Base-by-base conservation (phyloP, 2,329 filamentous ascomycete genomes). In the Magnaporthiopsis poae region DNA sequence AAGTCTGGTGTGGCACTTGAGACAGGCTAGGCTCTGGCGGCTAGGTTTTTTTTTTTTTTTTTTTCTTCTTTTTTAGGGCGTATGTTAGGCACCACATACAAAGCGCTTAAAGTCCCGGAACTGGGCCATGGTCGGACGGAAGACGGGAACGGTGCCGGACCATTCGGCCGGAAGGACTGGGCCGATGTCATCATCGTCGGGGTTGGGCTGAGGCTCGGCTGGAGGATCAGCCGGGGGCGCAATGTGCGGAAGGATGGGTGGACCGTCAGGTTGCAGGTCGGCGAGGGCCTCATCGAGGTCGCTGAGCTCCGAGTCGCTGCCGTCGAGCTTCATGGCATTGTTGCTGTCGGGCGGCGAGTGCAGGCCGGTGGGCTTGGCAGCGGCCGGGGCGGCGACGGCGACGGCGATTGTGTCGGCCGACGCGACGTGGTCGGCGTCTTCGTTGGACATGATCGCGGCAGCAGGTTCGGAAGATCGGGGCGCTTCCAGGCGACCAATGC, bases 31-130 rank as follows among this genome's bases (percentile, higher is more conserved):
- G 46, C 21, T 56, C n/a, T 25, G n/a, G 5, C 46, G 13, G n/a
- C 18, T 11, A 3, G n/a, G 2, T 9, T n/a, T 21, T 9, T 31
- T 31, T 31, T 31, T 31, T 31, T 9, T n/a, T 21, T 9, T 31
- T 31, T 31, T 31, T 31, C 5, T 9, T n/a, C 21, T 9, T 31
- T 31, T 31, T 31, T 2, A 5, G 4, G 12, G 46, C 46, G 5
- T 21, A 25, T 11, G 18, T 8, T n/a, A 2, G 46, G 21, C 46
- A 56, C 46, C 13, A 66, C 65, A 21, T 62, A 98, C 90, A 76
- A 96, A 98, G 75, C 86, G 87, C 79, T 94, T 90, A 77, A 99
- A 99, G 78, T 95, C 91, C 74, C 88, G 88, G 79, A 98, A 98
- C 78, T 99, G 92, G 69, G 90, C 85, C 91, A 97, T 96, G 68